Base-by-base conservation (phyloP, 2,329 filamentous ascomycete genomes). In the Ophidiomyces ophidiicola region DNA sequence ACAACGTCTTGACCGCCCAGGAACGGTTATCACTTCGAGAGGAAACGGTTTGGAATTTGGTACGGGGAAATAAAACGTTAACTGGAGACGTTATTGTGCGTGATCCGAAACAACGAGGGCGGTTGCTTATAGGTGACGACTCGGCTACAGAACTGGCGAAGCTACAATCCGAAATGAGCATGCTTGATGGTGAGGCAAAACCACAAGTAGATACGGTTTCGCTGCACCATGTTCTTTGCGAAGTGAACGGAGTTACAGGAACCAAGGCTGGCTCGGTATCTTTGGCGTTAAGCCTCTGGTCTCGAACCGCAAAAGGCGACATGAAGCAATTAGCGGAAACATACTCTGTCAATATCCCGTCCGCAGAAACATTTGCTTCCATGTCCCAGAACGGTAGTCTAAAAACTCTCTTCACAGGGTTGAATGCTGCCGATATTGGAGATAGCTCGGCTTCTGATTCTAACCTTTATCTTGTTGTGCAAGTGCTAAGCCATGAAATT, bases 51-150 rank as follows among this genome's bases (percentile, higher is more conserved):
- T 98, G 92, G 90, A 85, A 94, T 53, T 67, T 98, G 35, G 88
- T 96, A 2, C 77, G 74, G 30, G 88, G 88, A 31, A 98, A 98
- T 64, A 96, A 94, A 63, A 74, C 96, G 53, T 80, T 94, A 39
- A 85, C 79, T 45, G 85, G 85, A 36, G 87, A 96, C 56, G 82
- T 98, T 33, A 94, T 98, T 56, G 90, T 98, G 43, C 78, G 90
- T 20, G 90, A 92, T 59, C 85, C 90, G 1, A 72, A 71, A 14
- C 78, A 87, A 55, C 74, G 81, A 20, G 90, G 90, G 6, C 77
- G 87, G 32, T 78, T 96, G 19, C 63, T 98, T 51, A 94, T 87
- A 0, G 85, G 83, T 8, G 82, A 94, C 38, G 90, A 98, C 60
- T 94, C 87, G 1, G 83, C 90, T 3, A 82, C 96, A 19, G 82